phyloP scores from a whole-genome alignment of 805 yeast genomes.

The Wickerhamiella sergipiensis region DNA sequence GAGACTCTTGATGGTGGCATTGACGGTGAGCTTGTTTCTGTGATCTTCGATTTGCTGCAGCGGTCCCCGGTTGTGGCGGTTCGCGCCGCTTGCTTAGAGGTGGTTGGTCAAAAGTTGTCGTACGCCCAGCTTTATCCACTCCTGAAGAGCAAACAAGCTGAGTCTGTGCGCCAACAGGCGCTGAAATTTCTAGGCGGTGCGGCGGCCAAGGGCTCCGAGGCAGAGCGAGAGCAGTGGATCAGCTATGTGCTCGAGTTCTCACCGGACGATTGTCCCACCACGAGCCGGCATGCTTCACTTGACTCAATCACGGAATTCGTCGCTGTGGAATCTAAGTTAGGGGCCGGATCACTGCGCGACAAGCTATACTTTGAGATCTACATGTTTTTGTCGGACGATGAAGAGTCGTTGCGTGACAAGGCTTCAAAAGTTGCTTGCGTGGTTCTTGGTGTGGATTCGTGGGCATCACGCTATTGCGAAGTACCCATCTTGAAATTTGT shows the following conservation, averaged over 20 bases:
- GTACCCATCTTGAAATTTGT: constrained; percentile 4
- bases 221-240: constrained; percentile 19
- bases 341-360: background rate
- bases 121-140: background rate
- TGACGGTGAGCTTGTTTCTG: background rate
- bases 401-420: constrained; percentile 38
- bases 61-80: background rate
- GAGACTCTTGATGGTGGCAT: background rate
- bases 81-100: background rate
- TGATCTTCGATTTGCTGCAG: background rate
- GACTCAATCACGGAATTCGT: constrained; percentile 29
- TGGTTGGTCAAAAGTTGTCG: background rate
- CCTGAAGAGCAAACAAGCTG: background rate
- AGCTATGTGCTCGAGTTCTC: constrained; percentile 20
- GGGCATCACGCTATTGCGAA: constrained; percentile 11
- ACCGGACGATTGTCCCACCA: constrained; percentile 33
- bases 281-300: constrained; percentile 34
- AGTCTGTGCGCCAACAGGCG: constrained; percentile 11
- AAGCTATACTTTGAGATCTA: constrained; percentile 11
- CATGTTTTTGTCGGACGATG: constrained; percentile 42
- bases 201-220: background rate
- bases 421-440: constrained; percentile 33
- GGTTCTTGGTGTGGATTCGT: constrained; percentile 16
- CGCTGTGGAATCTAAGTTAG: constrained; percentile 5
- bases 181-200: constrained; percentile 5